These are phyloP conservation scores for Clavispora carvajalis DNA, from an alignment of 805 yeast species.

Conservation along the genomic window DNA sequence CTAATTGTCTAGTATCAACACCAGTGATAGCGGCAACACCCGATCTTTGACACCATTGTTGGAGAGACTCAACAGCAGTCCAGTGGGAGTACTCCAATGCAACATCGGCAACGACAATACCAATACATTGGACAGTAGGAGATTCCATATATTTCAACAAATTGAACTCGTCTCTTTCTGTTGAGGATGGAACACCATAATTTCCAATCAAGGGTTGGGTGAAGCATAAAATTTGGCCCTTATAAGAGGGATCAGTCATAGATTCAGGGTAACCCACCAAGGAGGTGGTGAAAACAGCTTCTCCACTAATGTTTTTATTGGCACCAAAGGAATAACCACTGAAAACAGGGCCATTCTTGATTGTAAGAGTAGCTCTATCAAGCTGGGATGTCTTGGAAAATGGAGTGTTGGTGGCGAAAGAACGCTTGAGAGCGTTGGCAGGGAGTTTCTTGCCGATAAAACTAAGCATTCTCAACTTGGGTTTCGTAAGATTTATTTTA, in stretches of 20 bases:
- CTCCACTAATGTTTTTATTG: slow-evolving; percentile 86
- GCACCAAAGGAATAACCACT: slow-evolving; percentile 96
- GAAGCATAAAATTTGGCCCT: slow-evolving; percentile 93
- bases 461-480: slow-evolving; percentile 6
- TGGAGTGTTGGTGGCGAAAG: slow-evolving; percentile 31
- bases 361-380: slow-evolving; percentile 84
- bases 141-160: slow-evolving; percentile 87
- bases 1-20: slow-evolving; percentile 94
- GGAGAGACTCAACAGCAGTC: slow-evolving; percentile 96
- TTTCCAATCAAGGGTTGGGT: slow-evolving; percentile 97
- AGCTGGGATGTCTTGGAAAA: slow-evolving; percentile 36
- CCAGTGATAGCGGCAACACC: slow-evolving; percentile 95
- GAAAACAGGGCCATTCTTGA: slow-evolving; percentile 90
- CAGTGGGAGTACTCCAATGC: slow-evolving; percentile 97
- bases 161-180: slow-evolving; percentile 75
- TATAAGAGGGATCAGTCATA: slow-evolving; percentile 97
- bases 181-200: slow-evolving; percentile 93
- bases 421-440: slow-evolving; percentile 15
- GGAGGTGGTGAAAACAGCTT: slow-evolving; percentile 96
- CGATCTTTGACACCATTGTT: slow-evolving; percentile 94
- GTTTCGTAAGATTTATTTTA: neutral
- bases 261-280: slow-evolving; percentile 98
- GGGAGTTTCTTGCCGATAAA: slow-evolving; percentile 4
- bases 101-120: slow-evolving; percentile 92
- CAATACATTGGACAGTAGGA: slow-evolving; percentile 87